Percentiles rank a stretch among this genome's conserved stretches.
phyloP scores from a whole-genome alignment of 2,329 filamentous ascomycete species.

The Fusarium buharicum region DNA sequence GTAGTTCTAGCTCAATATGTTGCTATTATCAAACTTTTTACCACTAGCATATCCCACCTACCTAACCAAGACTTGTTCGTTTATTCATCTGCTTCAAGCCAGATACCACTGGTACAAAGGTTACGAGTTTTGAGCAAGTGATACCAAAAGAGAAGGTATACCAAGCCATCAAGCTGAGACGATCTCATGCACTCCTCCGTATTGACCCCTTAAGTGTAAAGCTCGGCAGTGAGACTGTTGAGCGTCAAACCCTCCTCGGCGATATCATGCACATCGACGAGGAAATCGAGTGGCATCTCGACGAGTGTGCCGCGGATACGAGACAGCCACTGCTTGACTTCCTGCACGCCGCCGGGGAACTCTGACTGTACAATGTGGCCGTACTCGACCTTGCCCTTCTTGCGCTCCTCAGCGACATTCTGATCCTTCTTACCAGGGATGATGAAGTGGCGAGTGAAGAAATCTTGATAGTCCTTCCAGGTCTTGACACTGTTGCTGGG shows the following conservation, averaged over 20 bases:
- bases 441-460: constrained; percentile 75
- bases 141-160: not conserved
- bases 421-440: constrained; percentile 63
- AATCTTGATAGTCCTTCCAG: constrained; percentile 79
- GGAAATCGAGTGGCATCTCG: constrained; percentile 91
- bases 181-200: too few species aligned
- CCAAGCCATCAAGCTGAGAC: not conserved
- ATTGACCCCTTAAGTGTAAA: constrained; percentile 71
- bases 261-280: constrained; percentile 83
- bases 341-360: constrained; percentile 76
- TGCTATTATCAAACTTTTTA: not conserved
- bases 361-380: constrained; percentile 88
- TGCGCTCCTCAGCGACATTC: constrained; percentile 59
- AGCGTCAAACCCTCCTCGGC: constrained; percentile 81
- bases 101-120: not conserved
- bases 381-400: constrained; percentile 74
- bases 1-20: not conserved
- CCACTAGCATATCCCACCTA: not conserved
- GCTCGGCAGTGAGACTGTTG: constrained; percentile 76
- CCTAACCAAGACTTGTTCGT: not conserved
- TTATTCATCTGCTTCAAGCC: not conserved
- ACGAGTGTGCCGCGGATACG: constrained; percentile 77
- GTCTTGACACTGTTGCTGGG: constrained; percentile 74
- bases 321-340: constrained; percentile 76
- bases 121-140: not conserved